phyloP scores from a whole-genome alignment of 2,329 filamentous ascomycete species.

The Fusarium nanum region DNA sequence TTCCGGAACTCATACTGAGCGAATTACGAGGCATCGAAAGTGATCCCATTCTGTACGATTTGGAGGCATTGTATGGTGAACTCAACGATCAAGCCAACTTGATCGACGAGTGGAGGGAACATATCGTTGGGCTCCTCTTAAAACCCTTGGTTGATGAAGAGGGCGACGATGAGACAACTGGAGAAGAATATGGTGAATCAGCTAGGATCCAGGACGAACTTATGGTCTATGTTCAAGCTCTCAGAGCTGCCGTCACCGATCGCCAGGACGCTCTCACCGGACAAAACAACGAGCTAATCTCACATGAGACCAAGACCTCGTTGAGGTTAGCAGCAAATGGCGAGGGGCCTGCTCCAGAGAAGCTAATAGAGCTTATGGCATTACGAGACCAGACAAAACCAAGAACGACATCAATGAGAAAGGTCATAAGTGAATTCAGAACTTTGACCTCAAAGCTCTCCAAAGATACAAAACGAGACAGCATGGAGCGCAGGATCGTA shows the following conservation, averaged over 20 bases:
- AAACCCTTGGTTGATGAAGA: slow-evolving; percentile 87
- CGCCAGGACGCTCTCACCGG: slow-evolving; percentile 82
- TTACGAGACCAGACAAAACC: slow-evolving; percentile 63
- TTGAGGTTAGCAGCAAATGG: slow-evolving; percentile 69
- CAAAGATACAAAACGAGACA: slow-evolving; percentile 63
- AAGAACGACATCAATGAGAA: slow-evolving; percentile 73
- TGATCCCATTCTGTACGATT: slow-evolving; percentile 70
- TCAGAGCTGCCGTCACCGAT: slow-evolving; percentile 82
- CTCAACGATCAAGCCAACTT: slow-evolving; percentile 79
- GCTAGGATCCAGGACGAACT: slow-evolving; percentile 90
- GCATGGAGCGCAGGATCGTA: slow-evolving; percentile 74
- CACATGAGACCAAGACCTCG: slow-evolving; percentile 76
- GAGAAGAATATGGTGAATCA: slow-evolving; percentile 90
- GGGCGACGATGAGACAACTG: slow-evolving; percentile 76
- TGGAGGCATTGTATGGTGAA: slow-evolving; percentile 72
- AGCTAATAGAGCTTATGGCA: slow-evolving; percentile 63
- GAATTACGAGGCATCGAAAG: slow-evolving; percentile 77
- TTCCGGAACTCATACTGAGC: slow-evolving; percentile 67
- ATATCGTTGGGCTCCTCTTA: slow-evolving; percentile 77
- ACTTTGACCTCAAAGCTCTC: slow-evolving; percentile 68
- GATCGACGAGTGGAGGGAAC: slow-evolving; percentile 79
- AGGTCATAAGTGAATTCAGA: slow-evolving; percentile 76
- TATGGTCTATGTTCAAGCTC: slow-evolving; percentile 83
- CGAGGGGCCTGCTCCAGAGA: slow-evolving; percentile 77
- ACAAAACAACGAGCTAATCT: slow-evolving; percentile 77